Percentiles rank a stretch among this genome's conserved stretches.
Conservation (phyloP, 1,139 yeast genomes). For the Candida tetrigidarum region DNA sequence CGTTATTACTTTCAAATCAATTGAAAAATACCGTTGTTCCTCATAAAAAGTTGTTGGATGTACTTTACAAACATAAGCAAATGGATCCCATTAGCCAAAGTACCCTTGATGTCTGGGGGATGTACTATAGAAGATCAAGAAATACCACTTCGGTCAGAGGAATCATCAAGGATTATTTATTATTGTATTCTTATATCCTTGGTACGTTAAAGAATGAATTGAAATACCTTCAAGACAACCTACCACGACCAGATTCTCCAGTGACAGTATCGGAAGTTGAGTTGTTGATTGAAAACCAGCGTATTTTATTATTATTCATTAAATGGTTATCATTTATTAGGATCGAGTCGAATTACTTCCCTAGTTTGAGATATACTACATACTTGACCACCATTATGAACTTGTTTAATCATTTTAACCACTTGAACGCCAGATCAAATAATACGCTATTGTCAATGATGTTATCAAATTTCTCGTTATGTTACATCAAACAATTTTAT, state of each 20-base stretch:
- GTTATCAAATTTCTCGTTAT: slow-evolving; percentile 10
- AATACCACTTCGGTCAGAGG: slow-evolving; percentile 20
- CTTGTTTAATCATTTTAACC: slow-evolving; percentile 30
- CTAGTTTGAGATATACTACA: slow-evolving; percentile 34
- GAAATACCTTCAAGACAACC: slow-evolving; percentile 7
- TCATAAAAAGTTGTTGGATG: slow-evolving; percentile 21
- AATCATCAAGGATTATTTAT: slow-evolving; percentile 25
- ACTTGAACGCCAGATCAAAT: slow-evolving; percentile 22
- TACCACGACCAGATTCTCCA: neutral
- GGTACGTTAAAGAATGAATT: slow-evolving; percentile 18
- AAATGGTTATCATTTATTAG: slow-evolving; percentile 38
- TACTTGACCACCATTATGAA: slow-evolving; percentile 31
- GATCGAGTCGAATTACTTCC: slow-evolving; percentile 36
- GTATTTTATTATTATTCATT: slow-evolving; percentile 23
- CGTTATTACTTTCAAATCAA: slow-evolving; percentile 32
- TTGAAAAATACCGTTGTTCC: slow-evolving; percentile 34
- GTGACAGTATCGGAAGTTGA: slow-evolving; percentile 17
- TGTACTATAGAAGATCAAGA: slow-evolving; percentile 29
- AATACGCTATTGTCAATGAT: slow-evolving; percentile 7
- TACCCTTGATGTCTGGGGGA: slow-evolving; percentile 25
- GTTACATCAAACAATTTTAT: slow-evolving; percentile 24
- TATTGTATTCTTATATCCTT: slow-evolving; percentile 24
- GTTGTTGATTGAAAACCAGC: slow-evolving; percentile 26
- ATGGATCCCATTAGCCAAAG: slow-evolving; percentile 17
- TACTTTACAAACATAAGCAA: slow-evolving; percentile 23